phyloP scores from a whole-genome alignment of 148 eudicot species.

The Oxyria digyna region DNA sequence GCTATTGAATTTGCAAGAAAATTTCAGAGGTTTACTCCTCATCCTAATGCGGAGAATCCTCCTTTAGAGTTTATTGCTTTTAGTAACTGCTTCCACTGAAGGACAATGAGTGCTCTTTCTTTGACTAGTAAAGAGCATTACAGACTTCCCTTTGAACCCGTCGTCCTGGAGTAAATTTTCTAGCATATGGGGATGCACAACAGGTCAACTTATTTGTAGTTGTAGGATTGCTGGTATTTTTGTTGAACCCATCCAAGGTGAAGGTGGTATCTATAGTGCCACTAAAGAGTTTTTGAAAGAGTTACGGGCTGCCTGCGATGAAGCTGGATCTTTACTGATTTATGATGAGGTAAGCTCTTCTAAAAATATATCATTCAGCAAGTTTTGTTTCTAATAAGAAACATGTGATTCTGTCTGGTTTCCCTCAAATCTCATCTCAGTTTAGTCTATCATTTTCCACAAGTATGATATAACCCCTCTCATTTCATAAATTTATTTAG shows the following conservation, averaged over 20 bases:
- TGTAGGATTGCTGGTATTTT: slow-evolving; percentile 84
- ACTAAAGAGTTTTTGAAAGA: slow-evolving; percentile 69
- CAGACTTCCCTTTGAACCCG: slow-evolving; percentile 74
- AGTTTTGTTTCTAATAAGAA: no score
- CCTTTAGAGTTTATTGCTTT: slow-evolving; percentile 61
- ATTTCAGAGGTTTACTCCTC: slow-evolving; percentile 49
- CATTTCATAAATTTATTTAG: no score
- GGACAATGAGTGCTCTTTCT: slow-evolving; percentile 86
- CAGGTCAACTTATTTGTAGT: slow-evolving; percentile 38
- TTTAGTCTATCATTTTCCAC: no score
- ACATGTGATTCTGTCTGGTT: no score
- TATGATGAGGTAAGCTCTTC: slow-evolving; percentile 68
- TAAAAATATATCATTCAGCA: not conserved
- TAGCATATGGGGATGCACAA: slow-evolving; percentile 59
- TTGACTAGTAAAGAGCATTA: slow-evolving; percentile 91
- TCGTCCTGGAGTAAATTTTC: slow-evolving; percentile 85
- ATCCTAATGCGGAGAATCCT: slow-evolving; percentile 35
- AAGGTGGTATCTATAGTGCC: slow-evolving; percentile 87
- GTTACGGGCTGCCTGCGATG: slow-evolving; percentile 66
- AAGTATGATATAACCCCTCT: no score
- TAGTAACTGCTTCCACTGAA: slow-evolving; percentile 80
- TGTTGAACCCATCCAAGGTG: slow-evolving; percentile 96
- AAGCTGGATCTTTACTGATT: slow-evolving; percentile 60
- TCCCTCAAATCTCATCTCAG: no score
- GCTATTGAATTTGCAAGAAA: slow-evolving; percentile 91